Percentiles rank a stretch among this genome's conserved stretches.
These are phyloP conservation scores for Metschnikowia corniflorae DNA, from an alignment of 805 yeast species.

Conservation along the genomic window DNA sequence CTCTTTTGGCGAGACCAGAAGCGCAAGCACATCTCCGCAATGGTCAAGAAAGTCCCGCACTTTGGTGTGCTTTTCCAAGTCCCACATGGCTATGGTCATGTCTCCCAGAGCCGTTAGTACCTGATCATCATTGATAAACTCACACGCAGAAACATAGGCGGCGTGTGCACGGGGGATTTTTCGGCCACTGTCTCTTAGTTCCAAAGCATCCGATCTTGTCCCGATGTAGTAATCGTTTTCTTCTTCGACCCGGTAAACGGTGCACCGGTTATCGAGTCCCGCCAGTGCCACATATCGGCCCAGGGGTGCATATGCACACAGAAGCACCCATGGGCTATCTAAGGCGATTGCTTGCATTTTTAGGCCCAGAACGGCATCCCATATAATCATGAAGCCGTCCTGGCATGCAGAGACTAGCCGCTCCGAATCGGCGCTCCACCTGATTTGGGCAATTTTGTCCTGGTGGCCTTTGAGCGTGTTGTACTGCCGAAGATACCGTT, in stretches of 20 bases:
- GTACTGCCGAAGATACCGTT: slow-evolving; percentile 28
- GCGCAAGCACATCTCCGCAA: slow-evolving; percentile 63
- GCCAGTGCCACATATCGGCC: slow-evolving; percentile 71
- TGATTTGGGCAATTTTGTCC: slow-evolving; percentile 64
- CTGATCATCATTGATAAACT: slow-evolving; percentile 54
- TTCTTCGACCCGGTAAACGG: slow-evolving; percentile 49
- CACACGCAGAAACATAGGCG: slow-evolving; percentile 75
- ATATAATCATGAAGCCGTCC: slow-evolving; percentile 78
- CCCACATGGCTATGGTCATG: slow-evolving; percentile 78
- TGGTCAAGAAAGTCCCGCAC: slow-evolving; percentile 59
- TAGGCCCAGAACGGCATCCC: slow-evolving; percentile 75
- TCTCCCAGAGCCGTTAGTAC: slow-evolving; percentile 79
- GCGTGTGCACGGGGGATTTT: slow-evolving; percentile 56
- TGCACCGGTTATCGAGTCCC: slow-evolving; percentile 77
- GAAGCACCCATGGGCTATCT: slow-evolving; percentile 74
- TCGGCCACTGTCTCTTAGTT: slow-evolving; percentile 11
- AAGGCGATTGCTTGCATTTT: slow-evolving; percentile 69
- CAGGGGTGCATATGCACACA: slow-evolving; percentile 70
- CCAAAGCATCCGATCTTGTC: slow-evolving; percentile 7
- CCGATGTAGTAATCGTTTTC: background rate
- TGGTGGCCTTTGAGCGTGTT: slow-evolving; percentile 58
- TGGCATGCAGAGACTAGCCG: slow-evolving; percentile 71
- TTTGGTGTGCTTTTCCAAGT: slow-evolving; percentile 56
- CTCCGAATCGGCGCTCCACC: slow-evolving; percentile 65
- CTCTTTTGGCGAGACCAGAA: slow-evolving; percentile 23